A percentile compares a stretch with the other conserved stretches of the same genome.
phyloP scores from a whole-genome alignment of 2,329 filamentous ascomycete genomes.

The Fusarium sp. region DNA sequence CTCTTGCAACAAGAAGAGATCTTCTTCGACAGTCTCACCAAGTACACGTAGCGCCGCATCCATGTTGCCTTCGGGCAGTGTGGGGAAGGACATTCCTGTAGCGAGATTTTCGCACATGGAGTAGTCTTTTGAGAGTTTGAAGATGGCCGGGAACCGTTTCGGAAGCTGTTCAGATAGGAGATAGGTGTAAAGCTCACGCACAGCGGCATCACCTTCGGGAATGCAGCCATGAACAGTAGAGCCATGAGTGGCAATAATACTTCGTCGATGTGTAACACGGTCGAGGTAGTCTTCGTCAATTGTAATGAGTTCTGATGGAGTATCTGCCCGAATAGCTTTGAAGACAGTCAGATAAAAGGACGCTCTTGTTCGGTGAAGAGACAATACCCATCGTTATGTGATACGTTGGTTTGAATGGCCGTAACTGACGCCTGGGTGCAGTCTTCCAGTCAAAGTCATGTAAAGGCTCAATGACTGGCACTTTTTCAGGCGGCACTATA shows the following conservation, averaged over 20 bases:
- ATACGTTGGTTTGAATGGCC: conserved; percentile 27
- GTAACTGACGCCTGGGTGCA: conserved; percentile 1
- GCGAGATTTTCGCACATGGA: conserved; percentile 51
- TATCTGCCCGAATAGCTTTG: conserved; percentile 53
- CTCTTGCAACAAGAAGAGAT: conserved; percentile 58
- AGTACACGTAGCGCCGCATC: conserved; percentile 15
- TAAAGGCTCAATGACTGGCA: not conserved
- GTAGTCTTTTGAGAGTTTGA: conserved; percentile 48
- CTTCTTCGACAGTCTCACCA: conserved; percentile 25
- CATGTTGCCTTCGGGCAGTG: not conserved
- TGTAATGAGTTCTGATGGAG: conserved; percentile 60
- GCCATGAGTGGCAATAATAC: conserved; percentile 45
- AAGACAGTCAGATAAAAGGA: not conserved
- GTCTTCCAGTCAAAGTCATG: conserved; percentile 26
- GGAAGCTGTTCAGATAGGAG: conserved; percentile 59
- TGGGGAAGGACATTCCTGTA: conserved; percentile 46
- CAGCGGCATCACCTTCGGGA: conserved; percentile 50
- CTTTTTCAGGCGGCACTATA: not conserved
- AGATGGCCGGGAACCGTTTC: conserved; percentile 58
- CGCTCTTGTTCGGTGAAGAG: rapidly evolving
- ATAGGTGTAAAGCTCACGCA: conserved; percentile 60
- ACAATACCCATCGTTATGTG: conserved; percentile 28
- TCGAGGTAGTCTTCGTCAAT: conserved; percentile 61
- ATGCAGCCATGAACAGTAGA: conserved; percentile 54
- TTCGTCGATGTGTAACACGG: conserved; percentile 52